Conservation (phyloP, 257 asterid genomes). For the Solanum chmielewskii region DNA sequence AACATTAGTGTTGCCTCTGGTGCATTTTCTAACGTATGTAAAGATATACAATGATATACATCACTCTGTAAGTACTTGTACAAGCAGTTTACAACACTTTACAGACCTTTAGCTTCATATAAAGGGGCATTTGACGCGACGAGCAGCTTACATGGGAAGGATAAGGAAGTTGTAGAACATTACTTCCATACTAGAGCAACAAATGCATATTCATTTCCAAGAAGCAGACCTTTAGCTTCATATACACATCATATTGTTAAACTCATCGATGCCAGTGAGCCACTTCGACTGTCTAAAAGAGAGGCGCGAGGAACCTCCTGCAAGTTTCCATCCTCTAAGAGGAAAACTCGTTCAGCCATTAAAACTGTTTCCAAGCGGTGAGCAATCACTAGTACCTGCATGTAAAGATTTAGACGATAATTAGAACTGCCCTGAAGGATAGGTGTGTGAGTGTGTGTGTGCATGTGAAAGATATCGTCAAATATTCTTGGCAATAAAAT, state of each 20-base stretch:
- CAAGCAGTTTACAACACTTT: not conserved
- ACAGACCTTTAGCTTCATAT: not conserved
- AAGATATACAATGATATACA: not conserved
- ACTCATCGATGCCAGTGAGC: conserved; percentile 14
- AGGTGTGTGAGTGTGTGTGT: not conserved
- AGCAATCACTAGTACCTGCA: conserved; percentile 80
- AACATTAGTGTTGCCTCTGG: no score
- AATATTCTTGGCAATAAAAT: not conserved
- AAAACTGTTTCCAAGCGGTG: conserved; percentile 78
- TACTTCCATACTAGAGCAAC: not conserved
- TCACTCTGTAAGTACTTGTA: not conserved
- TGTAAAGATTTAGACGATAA: not conserved
- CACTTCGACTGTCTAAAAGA: conserved; percentile 30
- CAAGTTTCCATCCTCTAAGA: conserved; percentile 45
- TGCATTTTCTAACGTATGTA: not conserved
- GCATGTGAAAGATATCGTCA: not conserved
- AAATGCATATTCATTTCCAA: not conserved
- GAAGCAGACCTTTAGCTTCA: not conserved
- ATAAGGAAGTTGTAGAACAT: not conserved
- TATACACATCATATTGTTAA: conserved; percentile 7
- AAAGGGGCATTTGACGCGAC: not conserved
- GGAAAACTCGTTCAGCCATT: conserved; percentile 66
- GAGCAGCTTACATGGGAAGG: not conserved
- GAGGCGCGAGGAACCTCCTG: conserved; percentile 55
- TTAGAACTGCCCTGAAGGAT: not conserved